phyloP scores from a whole-genome alignment of 208 protist species.

The Leishmania arabica region DNA sequence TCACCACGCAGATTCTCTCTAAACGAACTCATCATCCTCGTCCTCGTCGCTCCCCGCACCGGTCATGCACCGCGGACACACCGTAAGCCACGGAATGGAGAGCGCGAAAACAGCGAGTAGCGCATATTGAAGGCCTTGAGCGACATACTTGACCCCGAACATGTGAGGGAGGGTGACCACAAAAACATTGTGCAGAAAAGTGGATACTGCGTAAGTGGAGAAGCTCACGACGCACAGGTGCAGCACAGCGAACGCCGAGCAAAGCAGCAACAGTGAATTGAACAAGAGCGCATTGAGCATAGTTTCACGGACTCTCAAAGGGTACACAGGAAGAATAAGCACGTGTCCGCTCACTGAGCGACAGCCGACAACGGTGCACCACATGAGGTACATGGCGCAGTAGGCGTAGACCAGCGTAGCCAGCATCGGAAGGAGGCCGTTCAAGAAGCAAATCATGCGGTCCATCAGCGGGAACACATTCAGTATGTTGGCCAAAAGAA shows the following conservation, averaged over 20 bases:
- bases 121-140: slow-evolving; percentile 59
- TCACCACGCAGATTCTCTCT: not conserved
- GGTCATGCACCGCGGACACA: slow-evolving; percentile 15
- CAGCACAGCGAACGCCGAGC: slow-evolving; percentile 87
- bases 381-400: slow-evolving; percentile 89
- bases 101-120: slow-evolving; percentile 39
- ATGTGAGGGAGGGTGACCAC: slow-evolving; percentile 48
- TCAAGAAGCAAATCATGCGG: slow-evolving; percentile 64
- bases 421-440: slow-evolving; percentile 82
- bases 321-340: slow-evolving; percentile 72
- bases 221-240: slow-evolving; percentile 93
- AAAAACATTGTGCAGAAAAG: slow-evolving; percentile 57
- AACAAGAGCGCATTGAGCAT: slow-evolving; percentile 95
- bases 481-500: slow-evolving; percentile 81
- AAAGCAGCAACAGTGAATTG: slow-evolving; percentile 90
- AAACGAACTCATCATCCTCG: slow-evolving; percentile 2
- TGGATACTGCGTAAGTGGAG: slow-evolving; percentile 62
- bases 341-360: slow-evolving; percentile 78
- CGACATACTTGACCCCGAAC: slow-evolving; percentile 47
- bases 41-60: slow-evolving; percentile 22
- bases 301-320: slow-evolving; percentile 80
- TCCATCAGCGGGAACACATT: slow-evolving; percentile 77
- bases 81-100: slow-evolving; percentile 26
- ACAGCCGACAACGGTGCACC: slow-evolving; percentile 88
- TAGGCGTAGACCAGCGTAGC: slow-evolving; percentile 85